phyloP scores from a whole-genome alignment of 2,329 filamentous ascomycete genomes.

The Fusarium torulosum region DNA sequence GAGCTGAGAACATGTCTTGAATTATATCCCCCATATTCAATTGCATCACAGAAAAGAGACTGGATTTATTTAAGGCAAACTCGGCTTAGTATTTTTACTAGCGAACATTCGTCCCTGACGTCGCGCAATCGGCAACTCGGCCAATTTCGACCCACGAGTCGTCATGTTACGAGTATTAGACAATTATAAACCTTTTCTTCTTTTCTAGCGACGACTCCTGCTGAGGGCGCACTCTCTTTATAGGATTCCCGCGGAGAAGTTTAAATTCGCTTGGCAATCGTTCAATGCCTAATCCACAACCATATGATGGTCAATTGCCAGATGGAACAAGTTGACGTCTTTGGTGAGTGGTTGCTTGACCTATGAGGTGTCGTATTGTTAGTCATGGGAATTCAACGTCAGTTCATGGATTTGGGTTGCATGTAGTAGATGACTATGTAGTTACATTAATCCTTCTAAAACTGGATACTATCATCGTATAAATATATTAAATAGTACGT shows the following conservation, averaged over 20 bases:
- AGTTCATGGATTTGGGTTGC: slow-evolving; percentile 3
- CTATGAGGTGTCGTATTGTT: slow-evolving; percentile 3
- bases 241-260: slow-evolving; percentile 23
- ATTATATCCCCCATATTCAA: background rate
- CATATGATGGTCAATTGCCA: slow-evolving; percentile 16
- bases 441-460: too few species aligned
- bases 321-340: background rate
- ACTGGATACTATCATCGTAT: too few species aligned
- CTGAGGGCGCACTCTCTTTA: background rate
- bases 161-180: background rate
- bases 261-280: slow-evolving; percentile 8
- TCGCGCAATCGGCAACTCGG: slow-evolving; percentile 27
- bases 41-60: background rate
- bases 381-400: slow-evolving; percentile 24
- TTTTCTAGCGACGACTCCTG: background rate
- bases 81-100: background rate
- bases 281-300: slow-evolving; percentile 13
- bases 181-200: background rate
- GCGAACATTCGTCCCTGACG: slow-evolving; percentile 9
- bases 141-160: slow-evolving; percentile 26
- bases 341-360: slow-evolving; percentile 1
- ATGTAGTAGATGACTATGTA: too few species aligned
- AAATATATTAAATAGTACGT: too few species aligned
- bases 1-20: background rate
- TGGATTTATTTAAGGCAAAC: slow-evolving; percentile 10